These are phyloP conservation scores for Solanum hybrid DNA, from an alignment of 305 asterid species.

Conservation along the genomic window DNA sequence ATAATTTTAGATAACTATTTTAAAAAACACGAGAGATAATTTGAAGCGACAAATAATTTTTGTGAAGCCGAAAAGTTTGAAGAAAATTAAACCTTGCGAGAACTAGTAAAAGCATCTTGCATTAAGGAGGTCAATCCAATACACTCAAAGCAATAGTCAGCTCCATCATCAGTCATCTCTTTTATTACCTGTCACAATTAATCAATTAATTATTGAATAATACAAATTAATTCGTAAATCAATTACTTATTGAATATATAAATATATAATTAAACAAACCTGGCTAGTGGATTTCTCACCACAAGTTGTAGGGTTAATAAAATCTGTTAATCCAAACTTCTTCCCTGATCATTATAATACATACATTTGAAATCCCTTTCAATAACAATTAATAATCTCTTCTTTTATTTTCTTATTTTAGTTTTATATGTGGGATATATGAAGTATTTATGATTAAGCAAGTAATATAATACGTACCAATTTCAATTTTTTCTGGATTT, in stretches of 20 bases:
- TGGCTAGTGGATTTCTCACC: constrained; percentile 20
- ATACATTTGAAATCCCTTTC: neutral
- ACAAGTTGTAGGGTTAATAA: constrained; percentile 25
- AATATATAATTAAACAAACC: constrained; percentile 6
- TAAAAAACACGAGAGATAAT: neutral
- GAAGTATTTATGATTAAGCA: too few relatives aligned
- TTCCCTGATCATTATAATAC: constrained; percentile 9
- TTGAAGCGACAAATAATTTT: neutral
- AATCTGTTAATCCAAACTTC: constrained; percentile 34
- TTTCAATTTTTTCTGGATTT: constrained; percentile 25
- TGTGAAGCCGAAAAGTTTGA: neutral
- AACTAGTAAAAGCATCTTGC: constrained; percentile 29
- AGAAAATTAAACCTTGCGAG: constrained; percentile 9
- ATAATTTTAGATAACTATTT: neutral
- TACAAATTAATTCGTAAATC: neutral
- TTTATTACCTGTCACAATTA: constrained; percentile 17
- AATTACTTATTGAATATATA: neutral
- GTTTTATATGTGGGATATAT: neutral
- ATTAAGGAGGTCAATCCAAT: constrained; percentile 29
- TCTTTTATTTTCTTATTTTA: neutral
- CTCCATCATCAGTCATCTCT: constrained; percentile 34
- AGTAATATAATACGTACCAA: constrained; percentile 13
- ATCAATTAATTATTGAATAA: neutral
- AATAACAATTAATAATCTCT: neutral
- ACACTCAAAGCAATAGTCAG: constrained; percentile 41